A percentile compares a stretch with the other conserved stretches of the same genome.
Conservation (phyloP, 345 rosid species). For the Stellera chamaejasme region DNA sequence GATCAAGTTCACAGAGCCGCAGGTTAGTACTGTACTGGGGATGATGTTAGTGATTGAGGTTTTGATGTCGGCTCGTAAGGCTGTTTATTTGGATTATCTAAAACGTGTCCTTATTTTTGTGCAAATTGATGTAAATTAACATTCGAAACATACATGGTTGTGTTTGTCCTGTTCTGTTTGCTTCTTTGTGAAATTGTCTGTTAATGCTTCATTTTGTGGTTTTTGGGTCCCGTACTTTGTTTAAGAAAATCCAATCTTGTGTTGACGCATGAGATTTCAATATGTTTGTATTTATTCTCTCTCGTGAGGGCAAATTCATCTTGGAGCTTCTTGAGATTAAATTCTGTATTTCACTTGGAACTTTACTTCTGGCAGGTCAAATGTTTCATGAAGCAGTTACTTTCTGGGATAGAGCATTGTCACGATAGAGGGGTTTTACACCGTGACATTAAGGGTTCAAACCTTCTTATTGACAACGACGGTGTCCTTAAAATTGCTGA, state of each 20-base stretch:
- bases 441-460: constrained; percentile 88
- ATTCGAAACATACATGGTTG: constrained; percentile 13
- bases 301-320: constrained; percentile 17
- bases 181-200: constrained; percentile 15
- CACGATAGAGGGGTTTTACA: constrained; percentile 75
- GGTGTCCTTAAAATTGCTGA: constrained; percentile 84
- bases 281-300: constrained; percentile 11
- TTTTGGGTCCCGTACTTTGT: constrained; percentile 28
- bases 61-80: constrained; percentile 12
- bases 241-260: constrained; percentile 9
- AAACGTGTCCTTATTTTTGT: constrained; percentile 12
- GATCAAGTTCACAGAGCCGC: constrained; percentile 78
- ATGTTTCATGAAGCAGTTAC: constrained; percentile 78
- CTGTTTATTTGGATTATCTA: constrained; percentile 18
- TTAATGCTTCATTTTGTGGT: constrained; percentile 16
- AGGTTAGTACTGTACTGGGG: constrained; percentile 34
- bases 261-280: constrained; percentile 15
- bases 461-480: constrained; percentile 68
- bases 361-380: constrained; percentile 40
- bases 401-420: constrained; percentile 89
- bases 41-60: not conserved
- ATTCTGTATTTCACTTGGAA: constrained; percentile 2
- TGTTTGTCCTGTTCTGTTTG: constrained; percentile 16
- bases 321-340: constrained; percentile 11
- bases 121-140: constrained; percentile 13